Conservation (phyloP, 352 stramenopile genomes). For the Phytopythium vexans region DNA sequence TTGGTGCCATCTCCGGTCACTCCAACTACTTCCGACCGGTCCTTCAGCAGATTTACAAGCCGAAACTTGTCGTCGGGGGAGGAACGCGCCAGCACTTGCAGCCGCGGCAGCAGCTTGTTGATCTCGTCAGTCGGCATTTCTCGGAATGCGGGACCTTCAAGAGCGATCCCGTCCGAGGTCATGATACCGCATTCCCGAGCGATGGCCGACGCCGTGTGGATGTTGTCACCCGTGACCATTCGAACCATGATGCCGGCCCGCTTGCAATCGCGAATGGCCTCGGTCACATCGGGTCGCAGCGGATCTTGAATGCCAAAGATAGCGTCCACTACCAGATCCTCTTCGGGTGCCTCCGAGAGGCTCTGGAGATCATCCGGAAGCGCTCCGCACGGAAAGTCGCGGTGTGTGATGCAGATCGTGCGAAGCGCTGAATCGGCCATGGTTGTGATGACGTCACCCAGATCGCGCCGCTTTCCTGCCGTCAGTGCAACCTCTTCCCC, state of each 20-base stretch:
- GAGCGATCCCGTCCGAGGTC: slow-evolving; percentile 80
- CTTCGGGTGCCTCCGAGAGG: slow-evolving; percentile 57
- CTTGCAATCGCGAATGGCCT: slow-evolving; percentile 93
- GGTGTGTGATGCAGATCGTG: slow-evolving; percentile 86
- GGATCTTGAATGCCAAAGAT: slow-evolving; percentile 98
- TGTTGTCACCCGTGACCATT: slow-evolving; percentile 99
- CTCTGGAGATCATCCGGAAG: slow-evolving; percentile 63
- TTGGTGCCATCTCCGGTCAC: slow-evolving; percentile 84
- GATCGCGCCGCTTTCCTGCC: slow-evolving; percentile 53
- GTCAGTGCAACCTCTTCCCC: slow-evolving; percentile 50
- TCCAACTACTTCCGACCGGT: slow-evolving; percentile 68
- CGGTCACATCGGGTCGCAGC: slow-evolving; percentile 91
- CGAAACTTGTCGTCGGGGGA: slow-evolving; percentile 97
- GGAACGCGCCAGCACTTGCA: slow-evolving; percentile 91
- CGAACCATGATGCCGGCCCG: slow-evolving; percentile 97
- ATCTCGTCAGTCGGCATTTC: slow-evolving; percentile 70
- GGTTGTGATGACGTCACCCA: slow-evolving; percentile 63
- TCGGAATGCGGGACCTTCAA: slow-evolving; percentile 92
- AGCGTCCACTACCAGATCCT: slow-evolving; percentile 75
- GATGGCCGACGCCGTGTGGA: slow-evolving; percentile 97
- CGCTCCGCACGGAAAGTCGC: slow-evolving; percentile 52
- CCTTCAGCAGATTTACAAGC: slow-evolving; percentile 88
- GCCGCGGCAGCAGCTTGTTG: slow-evolving; percentile 50
- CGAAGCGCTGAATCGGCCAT: slow-evolving; percentile 85
- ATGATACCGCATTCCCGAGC: slow-evolving; percentile 96